Conservation (phyloP, 352 stramenopile species). For the Phytophthora brassicae region DNA sequence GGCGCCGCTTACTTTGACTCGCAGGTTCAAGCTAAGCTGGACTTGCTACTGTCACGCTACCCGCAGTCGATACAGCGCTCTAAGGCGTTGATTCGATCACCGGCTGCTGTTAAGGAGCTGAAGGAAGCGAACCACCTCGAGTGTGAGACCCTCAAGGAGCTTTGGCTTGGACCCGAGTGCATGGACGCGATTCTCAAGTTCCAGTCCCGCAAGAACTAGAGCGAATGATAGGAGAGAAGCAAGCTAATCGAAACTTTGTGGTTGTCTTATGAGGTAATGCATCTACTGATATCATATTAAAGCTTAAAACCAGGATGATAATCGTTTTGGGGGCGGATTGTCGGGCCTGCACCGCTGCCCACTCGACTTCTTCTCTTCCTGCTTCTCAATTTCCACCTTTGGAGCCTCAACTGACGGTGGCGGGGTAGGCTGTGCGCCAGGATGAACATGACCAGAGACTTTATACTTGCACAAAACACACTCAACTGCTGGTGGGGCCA, state of each 20-base stretch:
- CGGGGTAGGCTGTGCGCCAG: constrained; percentile 9
- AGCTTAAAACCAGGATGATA: constrained; percentile 59
- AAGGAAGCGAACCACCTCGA: constrained; percentile 57
- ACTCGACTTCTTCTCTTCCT: constrained; percentile 10
- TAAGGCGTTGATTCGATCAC: constrained; percentile 62
- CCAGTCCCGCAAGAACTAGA: constrained; percentile 56
- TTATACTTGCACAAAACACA: constrained; percentile 68
- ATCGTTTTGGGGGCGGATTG: constrained; percentile 33
- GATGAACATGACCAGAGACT: constrained; percentile 56
- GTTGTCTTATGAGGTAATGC: too few species aligned
- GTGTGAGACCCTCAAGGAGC: constrained; percentile 68
- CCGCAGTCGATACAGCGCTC: constrained; percentile 64
- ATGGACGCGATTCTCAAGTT: constrained; percentile 84
- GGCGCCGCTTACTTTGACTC: constrained; percentile 62
- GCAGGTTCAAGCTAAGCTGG: constrained; percentile 56
- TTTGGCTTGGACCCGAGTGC: constrained; percentile 71
- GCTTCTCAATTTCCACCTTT: neutral
- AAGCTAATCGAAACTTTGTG: too few species aligned
- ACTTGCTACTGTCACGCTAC: constrained; percentile 66
- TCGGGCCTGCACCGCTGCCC: constrained; percentile 17
- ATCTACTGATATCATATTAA: too few species aligned
- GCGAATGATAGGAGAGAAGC: neutral
- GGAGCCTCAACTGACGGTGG: constrained; percentile 8
- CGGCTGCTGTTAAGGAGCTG: constrained; percentile 48
- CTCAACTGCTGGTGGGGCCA: constrained; percentile 24